Evolutionary conservation across 1,284 basidiomycete species (phyloP).

Genomic region (Marasmius tenuissimus): DNA sequence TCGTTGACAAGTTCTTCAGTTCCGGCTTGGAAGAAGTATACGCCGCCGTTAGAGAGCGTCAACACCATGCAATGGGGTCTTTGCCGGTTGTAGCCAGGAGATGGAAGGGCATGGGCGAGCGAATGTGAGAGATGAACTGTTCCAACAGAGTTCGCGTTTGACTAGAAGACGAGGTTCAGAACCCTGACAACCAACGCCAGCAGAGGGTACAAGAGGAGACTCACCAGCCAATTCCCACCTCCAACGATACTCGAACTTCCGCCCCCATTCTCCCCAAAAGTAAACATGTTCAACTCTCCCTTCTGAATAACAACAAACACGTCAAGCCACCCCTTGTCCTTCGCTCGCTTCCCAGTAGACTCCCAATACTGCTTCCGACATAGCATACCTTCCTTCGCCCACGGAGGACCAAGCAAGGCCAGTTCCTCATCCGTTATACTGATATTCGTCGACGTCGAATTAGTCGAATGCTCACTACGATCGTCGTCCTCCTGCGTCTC

Average conservation of each 20-base stretch:
- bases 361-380: conserved; percentile 96
- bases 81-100: conserved; percentile 88
- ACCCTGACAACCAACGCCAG: conserved; percentile 3
- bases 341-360: conserved; percentile 75
- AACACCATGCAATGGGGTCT: conserved; percentile 96
- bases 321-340: conserved; percentile 87
- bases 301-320: conserved; percentile 95
- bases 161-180: conserved; percentile 37
- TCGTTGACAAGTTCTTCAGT: conserved; percentile 97
- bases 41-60: conserved; percentile 83
- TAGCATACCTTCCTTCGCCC: conserved; percentile 98
- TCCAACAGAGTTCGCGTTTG: conserved; percentile 85
- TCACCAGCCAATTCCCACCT: conserved; percentile 95
- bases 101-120: conserved; percentile 83
- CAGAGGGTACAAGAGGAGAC: conserved; percentile 28
- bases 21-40: conserved; percentile 96
- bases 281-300: conserved; percentile 94
- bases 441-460: conserved; percentile 63
- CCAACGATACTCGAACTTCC: conserved; percentile 72
- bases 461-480: conserved; percentile 64
- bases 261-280: conserved; percentile 72
- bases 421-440: conserved; percentile 93
- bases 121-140: conserved; percentile 85
- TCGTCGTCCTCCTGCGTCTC: conserved; percentile 93
- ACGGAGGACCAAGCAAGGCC: conserved; percentile 91